phyloP scores from a whole-genome alignment of 169 alveolate species.

The Plasmodium fragile region DNA sequence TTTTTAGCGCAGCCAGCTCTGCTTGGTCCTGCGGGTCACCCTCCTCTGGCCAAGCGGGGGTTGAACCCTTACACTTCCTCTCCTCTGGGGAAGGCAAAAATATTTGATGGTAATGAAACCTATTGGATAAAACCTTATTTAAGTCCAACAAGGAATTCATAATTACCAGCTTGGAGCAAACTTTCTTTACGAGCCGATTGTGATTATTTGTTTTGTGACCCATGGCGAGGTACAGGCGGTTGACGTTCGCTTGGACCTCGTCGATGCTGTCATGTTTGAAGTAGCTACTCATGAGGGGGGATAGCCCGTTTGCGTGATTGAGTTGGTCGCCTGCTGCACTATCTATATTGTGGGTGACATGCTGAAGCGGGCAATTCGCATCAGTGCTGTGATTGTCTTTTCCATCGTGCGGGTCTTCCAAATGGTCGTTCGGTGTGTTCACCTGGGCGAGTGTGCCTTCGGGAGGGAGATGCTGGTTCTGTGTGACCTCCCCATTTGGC shows the following conservation, averaged over 20 bases:
- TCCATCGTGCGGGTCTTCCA: neutral
- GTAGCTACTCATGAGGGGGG: neutral
- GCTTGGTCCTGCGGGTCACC: neutral
- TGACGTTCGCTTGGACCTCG: neutral
- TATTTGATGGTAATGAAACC: constrained; percentile 23
- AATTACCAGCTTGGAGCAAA: neutral
- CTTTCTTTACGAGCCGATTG: neutral
- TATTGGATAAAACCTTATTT: neutral
- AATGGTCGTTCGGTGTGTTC: neutral
- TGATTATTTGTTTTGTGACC: neutral
- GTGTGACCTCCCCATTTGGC: neutral
- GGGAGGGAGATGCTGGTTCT: neutral
- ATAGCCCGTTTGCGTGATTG: neutral
- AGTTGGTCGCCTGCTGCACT: neutral
- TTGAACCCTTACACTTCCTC: neutral
- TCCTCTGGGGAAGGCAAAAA: neutral
- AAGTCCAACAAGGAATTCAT: neutral
- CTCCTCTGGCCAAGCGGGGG: neutral
- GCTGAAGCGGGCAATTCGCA: neutral
- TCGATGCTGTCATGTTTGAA: neutral
- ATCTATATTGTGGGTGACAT: neutral
- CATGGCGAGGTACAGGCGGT: neutral
- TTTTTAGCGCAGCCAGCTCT: neutral
- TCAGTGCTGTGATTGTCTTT: neutral
- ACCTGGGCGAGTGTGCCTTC: neutral